phyloP scores from a whole-genome alignment of 768 basidiomycete genomes.

The Boletus huronensis region DNA sequence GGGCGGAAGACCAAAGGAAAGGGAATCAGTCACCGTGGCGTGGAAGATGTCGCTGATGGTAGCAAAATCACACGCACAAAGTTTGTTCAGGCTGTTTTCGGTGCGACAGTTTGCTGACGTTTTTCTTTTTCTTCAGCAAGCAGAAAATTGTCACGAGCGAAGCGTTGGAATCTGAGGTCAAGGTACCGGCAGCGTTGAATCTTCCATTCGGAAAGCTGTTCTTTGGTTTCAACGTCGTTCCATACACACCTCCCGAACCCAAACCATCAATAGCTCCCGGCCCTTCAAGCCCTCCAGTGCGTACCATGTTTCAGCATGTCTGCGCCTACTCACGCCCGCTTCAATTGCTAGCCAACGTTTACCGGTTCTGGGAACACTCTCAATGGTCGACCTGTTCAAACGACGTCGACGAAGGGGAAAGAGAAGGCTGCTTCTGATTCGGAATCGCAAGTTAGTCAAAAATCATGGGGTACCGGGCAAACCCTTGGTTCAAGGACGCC shows the following conservation, averaged over 20 bases:
- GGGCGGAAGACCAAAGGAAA: conserved; percentile 96
- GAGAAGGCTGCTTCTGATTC: conserved; percentile 43
- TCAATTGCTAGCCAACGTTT: conserved; percentile 44
- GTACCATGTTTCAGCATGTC: conserved; percentile 8
- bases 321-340: background rate
- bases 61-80: conserved; percentile 91
- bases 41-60: conserved; percentile 70
- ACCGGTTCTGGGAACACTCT: conserved; percentile 66
- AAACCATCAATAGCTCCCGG: conserved; percentile 26
- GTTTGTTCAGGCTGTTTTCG: conserved; percentile 46
- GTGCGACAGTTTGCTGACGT: conserved; percentile 6
- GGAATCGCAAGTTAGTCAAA: conserved; percentile 27
- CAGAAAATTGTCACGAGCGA: conserved; percentile 81
- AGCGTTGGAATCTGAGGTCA: conserved; percentile 64
- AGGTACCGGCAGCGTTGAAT: conserved; percentile 86
- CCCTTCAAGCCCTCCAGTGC: conserved; percentile 30
- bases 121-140: conserved; percentile 48
- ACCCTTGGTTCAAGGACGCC: conserved; percentile 40
- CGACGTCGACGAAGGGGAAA: conserved; percentile 47
- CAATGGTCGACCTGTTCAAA: conserved; percentile 44
- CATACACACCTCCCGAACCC: conserved; percentile 54
- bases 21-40: conserved; percentile 80
- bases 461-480: conserved; percentile 49
- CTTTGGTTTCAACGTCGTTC: conserved; percentile 86
- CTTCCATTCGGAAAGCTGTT: conserved; percentile 93